phyloP scores from a whole-genome alignment of 164 flowering plant genomes.

The Berberis vulgaris region DNA sequence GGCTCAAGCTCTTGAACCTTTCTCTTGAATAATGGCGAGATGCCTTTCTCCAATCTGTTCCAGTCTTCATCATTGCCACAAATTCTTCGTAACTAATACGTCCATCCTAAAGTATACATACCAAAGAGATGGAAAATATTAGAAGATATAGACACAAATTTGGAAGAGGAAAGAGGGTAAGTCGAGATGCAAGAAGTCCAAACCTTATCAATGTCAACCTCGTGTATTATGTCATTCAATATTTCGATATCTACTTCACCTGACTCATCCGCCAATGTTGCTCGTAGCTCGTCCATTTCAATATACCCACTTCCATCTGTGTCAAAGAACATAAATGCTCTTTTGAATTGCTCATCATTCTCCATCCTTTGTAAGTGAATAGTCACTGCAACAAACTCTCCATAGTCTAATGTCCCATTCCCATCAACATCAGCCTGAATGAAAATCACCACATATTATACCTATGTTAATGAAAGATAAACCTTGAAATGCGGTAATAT shows the following conservation, averaged over 20 bases:
- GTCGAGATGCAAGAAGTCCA: not conserved
- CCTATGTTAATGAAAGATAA: not conserved
- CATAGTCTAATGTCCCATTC: constrained; percentile 88
- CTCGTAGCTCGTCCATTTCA: constrained; percentile 66
- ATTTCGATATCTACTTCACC: constrained; percentile 66
- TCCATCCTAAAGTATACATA: constrained; percentile 54
- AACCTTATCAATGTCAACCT: constrained; percentile 97
- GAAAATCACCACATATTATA: not conserved
- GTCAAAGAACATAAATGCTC: constrained; percentile 89
- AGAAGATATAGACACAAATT: not conserved
- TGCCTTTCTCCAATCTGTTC: constrained; percentile 99
- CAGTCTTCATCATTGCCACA: constrained; percentile 96
- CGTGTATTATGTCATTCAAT: constrained; percentile 74
- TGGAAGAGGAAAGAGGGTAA: not conserved
- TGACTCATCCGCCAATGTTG: constrained; percentile 64
- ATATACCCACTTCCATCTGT: constrained; percentile 87
- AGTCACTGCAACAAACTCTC: constrained; percentile 95
- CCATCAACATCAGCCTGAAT: constrained; percentile 96
- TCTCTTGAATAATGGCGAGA: constrained; percentile 95
- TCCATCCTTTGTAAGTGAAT: constrained; percentile 95
- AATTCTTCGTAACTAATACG: constrained; percentile 87
- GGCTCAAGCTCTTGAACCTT: constrained; percentile 90
- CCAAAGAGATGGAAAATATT: not conserved
- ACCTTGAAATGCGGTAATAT: not conserved
- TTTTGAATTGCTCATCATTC: constrained; percentile 83